These are phyloP conservation scores for Coemansia sp. DNA, from an alignment of 192 early-diverging fungal species.

Conservation along the genomic window DNA sequence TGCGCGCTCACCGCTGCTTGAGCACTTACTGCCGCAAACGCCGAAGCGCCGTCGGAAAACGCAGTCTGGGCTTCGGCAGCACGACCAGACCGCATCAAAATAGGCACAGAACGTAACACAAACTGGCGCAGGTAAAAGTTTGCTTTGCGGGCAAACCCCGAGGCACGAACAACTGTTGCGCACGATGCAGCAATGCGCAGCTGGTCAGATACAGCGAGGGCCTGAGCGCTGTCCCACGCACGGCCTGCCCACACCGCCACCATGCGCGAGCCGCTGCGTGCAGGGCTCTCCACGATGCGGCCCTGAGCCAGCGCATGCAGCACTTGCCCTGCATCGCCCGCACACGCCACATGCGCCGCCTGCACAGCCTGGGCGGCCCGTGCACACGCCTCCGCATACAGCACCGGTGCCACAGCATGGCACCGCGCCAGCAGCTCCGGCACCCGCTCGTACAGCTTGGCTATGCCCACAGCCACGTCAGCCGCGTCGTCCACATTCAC, in stretches of 20 bases:
- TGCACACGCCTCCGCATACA: slow-evolving; percentile 49
- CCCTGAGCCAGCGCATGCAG: slow-evolving; percentile 19
- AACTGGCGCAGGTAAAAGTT: slow-evolving; percentile 51
- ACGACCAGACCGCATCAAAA: slow-evolving; percentile 41
- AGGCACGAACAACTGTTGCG: slow-evolving; percentile 21
- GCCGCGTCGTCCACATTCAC: neutral
- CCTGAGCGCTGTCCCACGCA: slow-evolving; percentile 26
- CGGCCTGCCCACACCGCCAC: slow-evolving; percentile 48
- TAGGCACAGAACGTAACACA: slow-evolving; percentile 35
- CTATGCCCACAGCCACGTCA: slow-evolving; percentile 3
- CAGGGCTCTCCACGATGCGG: slow-evolving; percentile 11
- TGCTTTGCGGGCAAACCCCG: slow-evolving; percentile 39
- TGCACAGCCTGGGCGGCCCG: slow-evolving; percentile 45
- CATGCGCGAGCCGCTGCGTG: neutral
- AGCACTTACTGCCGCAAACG: slow-evolving; percentile 37
- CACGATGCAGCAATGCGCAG: slow-evolving; percentile 36
- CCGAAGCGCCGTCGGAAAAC: slow-evolving; percentile 40
- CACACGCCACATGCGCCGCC: slow-evolving; percentile 27
- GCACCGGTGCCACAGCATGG: slow-evolving; percentile 42
- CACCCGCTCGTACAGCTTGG: slow-evolving; percentile 30
- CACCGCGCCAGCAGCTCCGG: slow-evolving; percentile 45
- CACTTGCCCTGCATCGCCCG: slow-evolving; percentile 26
- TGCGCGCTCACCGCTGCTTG: slow-evolving; percentile 24
- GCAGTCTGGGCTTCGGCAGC: slow-evolving; percentile 27
- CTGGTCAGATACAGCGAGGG: slow-evolving; percentile 27